Conservation (phyloP, 140 eudicot genomes). For the Erigeron philadelphicus region DNA sequence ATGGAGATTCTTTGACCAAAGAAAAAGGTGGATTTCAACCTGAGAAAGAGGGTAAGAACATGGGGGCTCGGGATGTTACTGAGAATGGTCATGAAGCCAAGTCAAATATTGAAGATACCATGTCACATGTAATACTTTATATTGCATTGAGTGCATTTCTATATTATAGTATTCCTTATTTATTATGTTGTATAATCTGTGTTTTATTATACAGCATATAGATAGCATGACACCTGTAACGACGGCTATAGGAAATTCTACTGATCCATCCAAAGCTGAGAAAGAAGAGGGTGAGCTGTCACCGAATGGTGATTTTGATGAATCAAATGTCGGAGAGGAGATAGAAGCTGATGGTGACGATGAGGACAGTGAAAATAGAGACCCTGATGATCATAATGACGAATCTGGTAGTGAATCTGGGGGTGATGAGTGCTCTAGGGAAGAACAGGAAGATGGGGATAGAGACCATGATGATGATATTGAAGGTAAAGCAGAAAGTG, state of each 20-base stretch:
- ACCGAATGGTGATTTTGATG: constrained; percentile 76
- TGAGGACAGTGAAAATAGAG: constrained; percentile 84
- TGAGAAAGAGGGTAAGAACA: constrained; percentile 29
- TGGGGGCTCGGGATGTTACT: constrained; percentile 18
- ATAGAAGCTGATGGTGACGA: constrained; percentile 71
- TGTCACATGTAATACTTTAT: constrained; percentile 38
- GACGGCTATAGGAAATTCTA: constrained; percentile 35
- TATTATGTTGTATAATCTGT: constrained; percentile 5
- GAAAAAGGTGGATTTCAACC: constrained; percentile 35
- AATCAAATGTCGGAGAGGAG: constrained; percentile 45
- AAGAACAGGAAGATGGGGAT: constrained; percentile 71
- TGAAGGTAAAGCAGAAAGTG: constrained; percentile 81
- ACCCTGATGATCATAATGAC: constrained; percentile 45
- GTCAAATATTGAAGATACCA: constrained; percentile 33
- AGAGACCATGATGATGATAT: constrained; percentile 67
- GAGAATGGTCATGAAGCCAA: constrained; percentile 47
- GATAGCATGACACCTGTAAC: constrained; percentile 36
- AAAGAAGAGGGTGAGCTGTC: constrained; percentile 98
- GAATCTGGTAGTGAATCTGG: constrained; percentile 79
- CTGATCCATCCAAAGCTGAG: constrained; percentile 57
- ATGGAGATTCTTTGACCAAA: constrained; percentile 37
- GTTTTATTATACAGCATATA: constrained; percentile 36
- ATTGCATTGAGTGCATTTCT: not conserved
- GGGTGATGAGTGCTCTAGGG: constrained; percentile 57
- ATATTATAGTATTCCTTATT: not conserved